Base-by-base conservation (phyloP, 75 land plant species). In the Pseudotsuga menziesii region DNA sequence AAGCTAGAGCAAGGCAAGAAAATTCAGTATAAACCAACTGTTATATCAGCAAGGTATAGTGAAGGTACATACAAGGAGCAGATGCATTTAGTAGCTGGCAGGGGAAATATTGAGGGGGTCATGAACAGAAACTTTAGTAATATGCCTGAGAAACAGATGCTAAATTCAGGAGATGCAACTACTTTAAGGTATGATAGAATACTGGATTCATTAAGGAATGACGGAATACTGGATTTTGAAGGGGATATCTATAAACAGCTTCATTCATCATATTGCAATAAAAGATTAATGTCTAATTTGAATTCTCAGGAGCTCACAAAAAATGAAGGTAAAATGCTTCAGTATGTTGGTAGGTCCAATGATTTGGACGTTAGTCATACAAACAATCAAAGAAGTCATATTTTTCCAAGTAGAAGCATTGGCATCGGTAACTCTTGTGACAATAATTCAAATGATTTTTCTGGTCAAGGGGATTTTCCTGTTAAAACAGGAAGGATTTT, bases 31-130 rank as follows among this genome's bases (percentile, higher is more conserved):
- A 66, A 23, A 23, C 61, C 60, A 62, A 76, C 44, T 9, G 48
- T 35, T n/a, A 36, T 23, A 17, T 27, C 44, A 61, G 32, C 48
- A 17, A 66, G 15, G 56, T 35, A 36, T 58, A 44, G 56, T 27
- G n/a, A 25, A 76, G 48, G 64, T 76, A n/a, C 77, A 76, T 58
- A 62, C 15, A 72, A 36, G 44, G 77, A 57, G 52, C 77, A 76
- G n/a, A 29, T 52, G 8, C 75, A 74, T 74, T 27, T 74, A 26
- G 67, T 20, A 36, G n/a, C n/a, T 69, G 48, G 48, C 1, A 44
- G 72, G 52, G 72, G 72, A 69, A 69, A 36, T 41, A 69, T 39
- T 69, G 48, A 69, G 44, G 72, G 72, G 41, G 25, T 23, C n/a
- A 22, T 41, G 23, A 23, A 69, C 54, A 41, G 23, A 22, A 69